Evolutionary conservation across 176 grass and related monocot genomes (phyloP), one percentile per base, ranked within the genome.

Genomic region (Carex parvula): DNA sequence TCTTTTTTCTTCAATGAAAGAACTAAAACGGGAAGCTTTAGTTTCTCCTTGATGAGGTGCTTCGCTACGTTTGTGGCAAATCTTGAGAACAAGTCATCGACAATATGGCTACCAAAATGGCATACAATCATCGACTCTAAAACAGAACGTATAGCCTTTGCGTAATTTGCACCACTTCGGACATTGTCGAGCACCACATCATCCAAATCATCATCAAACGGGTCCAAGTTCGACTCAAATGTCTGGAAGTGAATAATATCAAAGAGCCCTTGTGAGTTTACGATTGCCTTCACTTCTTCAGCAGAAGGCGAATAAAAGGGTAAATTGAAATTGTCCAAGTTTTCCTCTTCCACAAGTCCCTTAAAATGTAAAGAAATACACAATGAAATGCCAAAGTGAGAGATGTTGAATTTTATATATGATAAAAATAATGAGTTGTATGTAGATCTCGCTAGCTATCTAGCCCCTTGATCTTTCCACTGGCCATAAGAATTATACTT

Each of bases 231-330:
- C 7, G 87, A 88, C 54, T 91, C 85, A 39, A 93, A 87, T 17
- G 86, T 84, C 8, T 91, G 15, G 32, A 85, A 1, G 54, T 86
- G 82, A 13, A 73, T 48, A 60, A 89, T 76, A 13, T 97, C 91
- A 15, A 93, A 97, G 16, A 83, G 17, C 5, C 70, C 82, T 60
- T 81, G 64, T 76, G 37, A 30, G 5, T 10, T 11, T 14, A 97
- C 79, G 15, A 87, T 67, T 0, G n/a, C 70, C 60, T 81, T 78
- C n/a, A 87, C 91, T 66, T 97, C 94, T 20, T 93, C 76, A 16
- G 88, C 32, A 0, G 94, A 93, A 4, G 94, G 88, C 56, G 81
- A 60, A 66, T 97, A 97, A 58, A 90, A 63, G 18, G 89, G 94
- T 20, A 97, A 9, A 80, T 97, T 85, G 81, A 93, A 93, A 8